These are phyloP conservation scores for Boletus rubroflammeus DNA, from an alignment of 768 basidiomycete species.

Conservation along the genomic window DNA sequence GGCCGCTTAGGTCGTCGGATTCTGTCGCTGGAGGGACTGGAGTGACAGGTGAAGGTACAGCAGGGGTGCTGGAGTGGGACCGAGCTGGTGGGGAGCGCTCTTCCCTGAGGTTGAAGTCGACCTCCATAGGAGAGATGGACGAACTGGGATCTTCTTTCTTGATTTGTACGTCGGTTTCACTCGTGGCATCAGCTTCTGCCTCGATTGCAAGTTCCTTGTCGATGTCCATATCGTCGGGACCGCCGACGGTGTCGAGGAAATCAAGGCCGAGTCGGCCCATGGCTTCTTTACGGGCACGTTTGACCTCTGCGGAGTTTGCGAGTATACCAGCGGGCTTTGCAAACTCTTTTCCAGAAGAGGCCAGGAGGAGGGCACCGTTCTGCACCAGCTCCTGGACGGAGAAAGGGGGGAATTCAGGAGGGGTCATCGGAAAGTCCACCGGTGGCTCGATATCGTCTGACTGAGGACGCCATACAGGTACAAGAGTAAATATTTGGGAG, in stretches of 20 bases:
- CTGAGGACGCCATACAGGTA: conserved; percentile 69
- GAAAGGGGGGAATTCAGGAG: conserved; percentile 68
- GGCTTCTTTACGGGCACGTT: conserved; percentile 83
- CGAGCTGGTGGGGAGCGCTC: conserved; percentile 41
- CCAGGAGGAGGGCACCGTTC: conserved; percentile 76
- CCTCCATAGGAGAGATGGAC: conserved; percentile 42
- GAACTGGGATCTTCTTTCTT: conserved; percentile 40
- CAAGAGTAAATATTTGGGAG: conserved; percentile 79
- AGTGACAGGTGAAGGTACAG: conserved; percentile 48
- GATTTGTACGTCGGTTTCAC: conserved; percentile 36
- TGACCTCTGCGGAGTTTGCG: conserved; percentile 73
- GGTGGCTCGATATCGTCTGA: conserved; percentile 25
- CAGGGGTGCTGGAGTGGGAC: conserved; percentile 44
- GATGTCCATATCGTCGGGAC: conserved; percentile 75
- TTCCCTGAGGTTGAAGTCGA: conserved; percentile 39
- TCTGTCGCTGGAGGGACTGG: conserved; percentile 36
- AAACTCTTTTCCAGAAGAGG: conserved; percentile 94
- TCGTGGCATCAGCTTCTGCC: conserved; percentile 45
- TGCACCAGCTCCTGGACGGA: conserved; percentile 73
- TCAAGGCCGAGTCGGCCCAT: conserved; percentile 86
- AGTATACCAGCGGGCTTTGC: conserved; percentile 67
- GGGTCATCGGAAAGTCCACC: conserved; percentile 25
- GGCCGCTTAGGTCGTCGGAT: conserved; percentile 42
- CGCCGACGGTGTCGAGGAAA: conserved; percentile 72
- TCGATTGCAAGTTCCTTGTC: conserved; percentile 76